phyloP scores from a whole-genome alignment of 73 alveolate genomes.

The Tetrahymena borealis region DNA sequence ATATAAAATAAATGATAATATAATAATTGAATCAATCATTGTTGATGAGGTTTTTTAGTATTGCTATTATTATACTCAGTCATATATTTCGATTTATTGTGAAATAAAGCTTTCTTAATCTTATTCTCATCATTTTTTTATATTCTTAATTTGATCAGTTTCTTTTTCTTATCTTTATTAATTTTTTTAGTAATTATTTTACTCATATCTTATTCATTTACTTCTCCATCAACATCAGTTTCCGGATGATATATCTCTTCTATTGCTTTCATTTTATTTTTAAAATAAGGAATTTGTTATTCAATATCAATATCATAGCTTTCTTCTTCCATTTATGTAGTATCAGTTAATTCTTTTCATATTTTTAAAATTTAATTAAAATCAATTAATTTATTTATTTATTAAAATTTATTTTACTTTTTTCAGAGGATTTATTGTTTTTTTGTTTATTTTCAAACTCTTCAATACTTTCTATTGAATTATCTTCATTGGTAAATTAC shows the following conservation, averaged over 20 bases:
- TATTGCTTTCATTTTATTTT: background rate
- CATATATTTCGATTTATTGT: too few species aligned
- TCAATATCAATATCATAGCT: background rate
- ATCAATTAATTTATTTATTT: background rate
- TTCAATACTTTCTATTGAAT: background rate
- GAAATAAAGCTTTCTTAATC: background rate
- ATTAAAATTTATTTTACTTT: background rate
- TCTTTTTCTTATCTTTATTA: background rate
- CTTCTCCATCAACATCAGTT: background rate
- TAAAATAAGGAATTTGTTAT: background rate
- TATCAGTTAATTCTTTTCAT: background rate
- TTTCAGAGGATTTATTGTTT: background rate
- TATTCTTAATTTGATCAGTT: background rate
- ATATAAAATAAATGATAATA: too few species aligned
- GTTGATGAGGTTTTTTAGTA: too few species aligned
- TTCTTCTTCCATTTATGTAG: background rate
- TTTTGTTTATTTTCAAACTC: background rate
- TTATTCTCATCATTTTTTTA: background rate
- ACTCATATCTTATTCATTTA: background rate
- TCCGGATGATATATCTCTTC: background rate
- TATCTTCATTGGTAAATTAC: background rate
- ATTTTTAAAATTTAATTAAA: too few species aligned
- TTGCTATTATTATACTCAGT: too few species aligned
- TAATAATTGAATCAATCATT: too few species aligned
- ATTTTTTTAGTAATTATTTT: background rate